Evolutionary conservation across 192 early-diverging fungal species (phyloP).

Genomic region (Coemansia sp.): DNA sequence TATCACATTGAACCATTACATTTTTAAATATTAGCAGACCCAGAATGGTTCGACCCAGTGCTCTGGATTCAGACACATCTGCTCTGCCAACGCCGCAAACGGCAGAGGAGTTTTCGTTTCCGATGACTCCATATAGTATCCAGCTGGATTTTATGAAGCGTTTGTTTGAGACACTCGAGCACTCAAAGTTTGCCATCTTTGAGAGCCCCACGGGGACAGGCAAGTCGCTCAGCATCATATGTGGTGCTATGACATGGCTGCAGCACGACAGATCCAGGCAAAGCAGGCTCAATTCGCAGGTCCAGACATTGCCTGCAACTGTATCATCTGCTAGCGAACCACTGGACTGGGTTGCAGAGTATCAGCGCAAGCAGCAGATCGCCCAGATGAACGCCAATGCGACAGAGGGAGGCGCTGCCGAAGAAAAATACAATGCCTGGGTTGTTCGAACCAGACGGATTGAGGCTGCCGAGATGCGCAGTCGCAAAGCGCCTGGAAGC

Average conservation of each 20-base stretch:
- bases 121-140: constrained; percentile 68
- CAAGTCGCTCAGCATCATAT: constrained; percentile 85
- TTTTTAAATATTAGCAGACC: too few relatives aligned
- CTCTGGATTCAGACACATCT: too few relatives aligned
- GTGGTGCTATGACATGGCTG: constrained; percentile 82
- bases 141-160: constrained; percentile 75
- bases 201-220: constrained; percentile 95
- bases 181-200: constrained; percentile 72
- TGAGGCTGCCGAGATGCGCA: constrained; percentile 15
- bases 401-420: not conserved
- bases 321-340: too few relatives aligned
- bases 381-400: not conserved
- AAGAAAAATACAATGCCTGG: constrained; percentile 25
- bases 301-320: constrained; percentile 12
- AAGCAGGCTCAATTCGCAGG: not conserved
- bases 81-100: constrained; percentile 23
- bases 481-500: not conserved
- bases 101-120: constrained; percentile 54
- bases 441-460: constrained; percentile 20
- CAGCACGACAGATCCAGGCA: constrained; percentile 47
- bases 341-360: constrained; percentile 52
- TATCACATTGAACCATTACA: not conserved
- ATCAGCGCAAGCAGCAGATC: constrained; percentile 9
- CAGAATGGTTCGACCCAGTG: too few relatives aligned
- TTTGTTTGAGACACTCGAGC: constrained; percentile 67